phyloP scores from a whole-genome alignment of 2,329 filamentous ascomycete genomes.

The Aspergillus ustus region DNA sequence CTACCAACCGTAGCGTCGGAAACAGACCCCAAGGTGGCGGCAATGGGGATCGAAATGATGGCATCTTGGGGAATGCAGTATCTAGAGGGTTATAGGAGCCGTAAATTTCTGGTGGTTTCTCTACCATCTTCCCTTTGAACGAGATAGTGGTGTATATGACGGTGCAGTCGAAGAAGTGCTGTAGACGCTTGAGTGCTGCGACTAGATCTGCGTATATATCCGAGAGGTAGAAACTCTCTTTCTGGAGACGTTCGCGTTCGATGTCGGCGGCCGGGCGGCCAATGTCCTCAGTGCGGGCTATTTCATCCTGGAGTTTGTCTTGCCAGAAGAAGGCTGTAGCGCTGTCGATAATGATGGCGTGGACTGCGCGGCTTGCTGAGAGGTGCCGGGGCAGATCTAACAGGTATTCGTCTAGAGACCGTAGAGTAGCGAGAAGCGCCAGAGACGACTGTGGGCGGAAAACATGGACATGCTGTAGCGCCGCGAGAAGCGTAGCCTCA shows the following conservation, averaged over 20 bases:
- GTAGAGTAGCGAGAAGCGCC: slow-evolving; percentile 56
- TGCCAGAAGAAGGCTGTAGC: slow-evolving; percentile 62
- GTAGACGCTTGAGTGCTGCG: slow-evolving; percentile 39
- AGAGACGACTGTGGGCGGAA: slow-evolving; percentile 59
- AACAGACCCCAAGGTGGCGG: slow-evolving; percentile 46
- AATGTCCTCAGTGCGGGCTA: slow-evolving; percentile 45
- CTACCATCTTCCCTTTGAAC: slow-evolving; percentile 20
- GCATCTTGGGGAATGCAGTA: slow-evolving; percentile 19
- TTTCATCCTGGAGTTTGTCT: slow-evolving; percentile 51
- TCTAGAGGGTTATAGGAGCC: slow-evolving; percentile 21
- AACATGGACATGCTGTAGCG: slow-evolving; percentile 62
- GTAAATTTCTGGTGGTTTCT: slow-evolving; percentile 28
- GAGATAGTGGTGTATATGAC: slow-evolving; percentile 45
- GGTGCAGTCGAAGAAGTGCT: slow-evolving; percentile 43
- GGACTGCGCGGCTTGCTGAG: slow-evolving; percentile 53
- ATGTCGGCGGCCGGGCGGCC: slow-evolving; percentile 34
- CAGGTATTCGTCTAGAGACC: slow-evolving; percentile 55
- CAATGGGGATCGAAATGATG: slow-evolving; percentile 40
- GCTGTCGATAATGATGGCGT: slow-evolving; percentile 60
- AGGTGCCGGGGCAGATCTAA: slow-evolving; percentile 48
- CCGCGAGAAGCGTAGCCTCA: slow-evolving; percentile 38
- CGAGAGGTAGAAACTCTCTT: slow-evolving; percentile 35
- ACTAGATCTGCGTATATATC: slow-evolving; percentile 39
- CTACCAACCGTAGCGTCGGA: slow-evolving; percentile 42
- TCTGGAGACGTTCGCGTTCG: slow-evolving; percentile 32